These are phyloP conservation scores for Entomortierella parvispora DNA, from an alignment of 192 early-diverging fungal genomes.

Conservation along the genomic window DNA sequence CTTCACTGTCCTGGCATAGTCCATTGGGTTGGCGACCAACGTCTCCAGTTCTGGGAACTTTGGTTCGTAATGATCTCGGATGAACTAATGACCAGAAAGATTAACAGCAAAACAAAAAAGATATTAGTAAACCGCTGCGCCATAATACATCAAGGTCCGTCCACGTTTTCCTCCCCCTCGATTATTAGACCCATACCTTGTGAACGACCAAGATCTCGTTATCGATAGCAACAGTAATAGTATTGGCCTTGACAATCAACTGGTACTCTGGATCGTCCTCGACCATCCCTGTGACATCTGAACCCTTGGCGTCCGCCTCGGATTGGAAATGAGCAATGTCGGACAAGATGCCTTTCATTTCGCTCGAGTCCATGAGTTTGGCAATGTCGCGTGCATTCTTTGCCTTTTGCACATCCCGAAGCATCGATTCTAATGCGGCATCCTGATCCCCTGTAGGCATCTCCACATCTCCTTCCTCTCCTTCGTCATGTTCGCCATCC, in stretches of 20 bases:
- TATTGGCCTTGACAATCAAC: slow-evolving; percentile 87
- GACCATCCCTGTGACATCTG: slow-evolving; percentile 66
- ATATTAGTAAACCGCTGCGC: neutral
- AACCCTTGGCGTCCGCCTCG: slow-evolving; percentile 38
- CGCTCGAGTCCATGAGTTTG: slow-evolving; percentile 47
- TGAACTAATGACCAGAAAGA: slow-evolving; percentile 62
- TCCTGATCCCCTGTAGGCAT: slow-evolving; percentile 23
- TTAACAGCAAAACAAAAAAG: slow-evolving; percentile 15
- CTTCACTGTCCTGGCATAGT: slow-evolving; percentile 89
- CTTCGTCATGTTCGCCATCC: slow-evolving; percentile 59
- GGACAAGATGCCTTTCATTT: slow-evolving; percentile 32
- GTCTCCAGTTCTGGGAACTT: slow-evolving; percentile 94
- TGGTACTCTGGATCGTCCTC: slow-evolving; percentile 92
- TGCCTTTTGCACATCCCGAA: slow-evolving; percentile 51
- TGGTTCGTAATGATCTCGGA: slow-evolving; percentile 89
- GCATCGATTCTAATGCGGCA: slow-evolving; percentile 31
- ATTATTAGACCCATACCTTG: slow-evolving; percentile 63
- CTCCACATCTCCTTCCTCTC: slow-evolving; percentile 53
- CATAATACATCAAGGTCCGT: neutral
- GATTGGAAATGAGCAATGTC: slow-evolving; percentile 61
- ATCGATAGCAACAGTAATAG: slow-evolving; percentile 85
- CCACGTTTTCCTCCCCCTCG: neutral
- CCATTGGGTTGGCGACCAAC: slow-evolving; percentile 86
- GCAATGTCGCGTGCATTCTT: slow-evolving; percentile 73
- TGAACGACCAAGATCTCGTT: slow-evolving; percentile 90